A percentile compares a stretch with the other conserved stretches of the same genome.
phyloP scores from a whole-genome alignment of 2,329 filamentous ascomycete genomes.

The Beauveria sp. region DNA sequence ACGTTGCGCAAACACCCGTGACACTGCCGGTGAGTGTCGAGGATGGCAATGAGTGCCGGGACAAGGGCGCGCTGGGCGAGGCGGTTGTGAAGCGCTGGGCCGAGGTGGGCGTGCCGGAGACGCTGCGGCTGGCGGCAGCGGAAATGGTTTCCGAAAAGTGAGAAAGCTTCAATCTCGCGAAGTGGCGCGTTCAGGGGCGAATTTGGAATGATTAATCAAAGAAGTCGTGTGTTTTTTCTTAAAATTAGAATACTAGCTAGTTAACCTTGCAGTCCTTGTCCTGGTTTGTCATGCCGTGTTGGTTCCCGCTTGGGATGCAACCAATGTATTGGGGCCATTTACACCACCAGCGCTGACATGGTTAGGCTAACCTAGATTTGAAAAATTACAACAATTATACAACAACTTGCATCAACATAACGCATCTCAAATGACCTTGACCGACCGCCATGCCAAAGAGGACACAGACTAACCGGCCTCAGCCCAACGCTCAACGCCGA shows the following conservation, averaged over 20 bases:
- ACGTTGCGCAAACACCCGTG: not conserved
- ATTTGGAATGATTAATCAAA: not conserved
- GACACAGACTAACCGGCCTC: not conserved
- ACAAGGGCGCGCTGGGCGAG: not conserved
- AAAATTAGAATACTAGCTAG: no score
- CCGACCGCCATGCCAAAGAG: constrained; percentile 5
- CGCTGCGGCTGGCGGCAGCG: not conserved
- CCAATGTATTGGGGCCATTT: no score
- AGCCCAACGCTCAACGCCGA: not conserved
- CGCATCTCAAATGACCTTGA: no score
- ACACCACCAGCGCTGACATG: not conserved
- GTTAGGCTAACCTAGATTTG: not conserved
- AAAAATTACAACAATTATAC: not conserved
- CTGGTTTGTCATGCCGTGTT: no score
- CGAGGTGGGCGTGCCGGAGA: not conserved
- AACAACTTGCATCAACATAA: not conserved
- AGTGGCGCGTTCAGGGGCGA: not conserved
- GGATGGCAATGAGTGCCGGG: not conserved
- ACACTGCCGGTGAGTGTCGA: not conserved
- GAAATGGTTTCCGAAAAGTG: not conserved
- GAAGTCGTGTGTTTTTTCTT: no score
- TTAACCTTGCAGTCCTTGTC: no score
- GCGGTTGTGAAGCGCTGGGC: not conserved
- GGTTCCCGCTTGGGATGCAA: no score
- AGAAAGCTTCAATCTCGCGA: not conserved